Evolutionary conservation across 2,329 filamentous ascomycete species (phyloP).

Genomic region (Conoideocrella luteorostrata): DNA sequence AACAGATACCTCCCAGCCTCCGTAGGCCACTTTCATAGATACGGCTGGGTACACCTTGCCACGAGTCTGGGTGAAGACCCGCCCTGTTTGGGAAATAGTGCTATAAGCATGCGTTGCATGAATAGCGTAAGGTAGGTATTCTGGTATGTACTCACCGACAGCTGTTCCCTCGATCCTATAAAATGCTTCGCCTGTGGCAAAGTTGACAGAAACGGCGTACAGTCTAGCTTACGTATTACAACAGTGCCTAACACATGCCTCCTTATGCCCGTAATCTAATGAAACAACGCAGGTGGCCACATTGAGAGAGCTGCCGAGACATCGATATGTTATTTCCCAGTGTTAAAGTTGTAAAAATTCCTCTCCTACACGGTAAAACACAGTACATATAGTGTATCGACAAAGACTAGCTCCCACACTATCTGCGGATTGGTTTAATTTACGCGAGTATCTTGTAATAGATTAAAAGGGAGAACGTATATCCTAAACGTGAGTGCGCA

Average conservation of each 20-base stretch:
- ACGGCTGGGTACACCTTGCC: not conserved
- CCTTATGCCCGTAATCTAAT: too few species aligned
- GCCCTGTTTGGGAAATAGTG: not conserved
- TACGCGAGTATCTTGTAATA: not conserved
- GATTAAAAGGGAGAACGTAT: not conserved
- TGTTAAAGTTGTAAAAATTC: not conserved
- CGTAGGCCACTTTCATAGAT: not conserved
- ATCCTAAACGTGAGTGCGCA: not conserved
- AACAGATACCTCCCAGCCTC: not conserved
- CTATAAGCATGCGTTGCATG: too few species aligned
- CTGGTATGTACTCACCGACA: not conserved
- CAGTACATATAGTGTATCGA: not conserved
- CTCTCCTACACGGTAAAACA: not conserved
- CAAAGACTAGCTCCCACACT: not conserved
- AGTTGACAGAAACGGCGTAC: too few species aligned
- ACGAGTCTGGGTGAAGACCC: not conserved
- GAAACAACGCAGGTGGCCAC: too few species aligned
- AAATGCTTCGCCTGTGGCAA: not conserved
- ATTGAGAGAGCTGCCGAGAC: too few species aligned
- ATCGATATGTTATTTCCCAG: too few species aligned
- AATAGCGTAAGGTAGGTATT: too few species aligned
- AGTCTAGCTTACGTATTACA: too few species aligned
- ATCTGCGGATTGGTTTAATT: not conserved
- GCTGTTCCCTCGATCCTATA: not conserved
- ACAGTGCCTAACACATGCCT: too few species aligned